Evolutionary conservation across 148 eudicot genomes (phyloP), one percentile per base, ranked within the genome.

Genomic region (Euryodendron excelsum): DNA sequence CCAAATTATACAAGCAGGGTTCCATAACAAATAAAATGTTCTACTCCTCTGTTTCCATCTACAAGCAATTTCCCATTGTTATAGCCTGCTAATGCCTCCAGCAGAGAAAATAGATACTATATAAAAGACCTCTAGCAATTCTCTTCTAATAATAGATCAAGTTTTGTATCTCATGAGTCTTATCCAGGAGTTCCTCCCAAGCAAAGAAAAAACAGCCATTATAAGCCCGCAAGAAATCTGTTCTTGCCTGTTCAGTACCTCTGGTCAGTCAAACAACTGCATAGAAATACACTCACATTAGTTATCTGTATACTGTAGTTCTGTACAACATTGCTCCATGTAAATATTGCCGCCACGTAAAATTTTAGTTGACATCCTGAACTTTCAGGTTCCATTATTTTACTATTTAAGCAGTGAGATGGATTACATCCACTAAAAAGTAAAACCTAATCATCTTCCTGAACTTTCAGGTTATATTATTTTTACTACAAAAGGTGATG

Each of bases 251-350:
- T 70, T 30, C 65, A 76, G 74, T 56, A 68, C 75, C 71, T 73
- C 39, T 14, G 2, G 27, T 73, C 81, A 56, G 33, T 86, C 78
- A 88, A 80, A 86, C 87, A 82, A 84, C 91, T 88, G 91, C 83
- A 80, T 39, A 65, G 68, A 47, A 47, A 39, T 28, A 60, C 34
- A 44, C 59, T 61, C 45, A 67, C 53, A 77, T 58, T 14, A 81
- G 62, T 59, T 64, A 75, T 53, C 61, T 56, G 36, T 30, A 64
- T 12, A 72, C 34, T 20, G 10, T 63, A 12, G 47, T 44, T 65
- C 18, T n/a, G 36, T 33, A 13, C 17, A 36, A 41, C 1, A 36
- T 8, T 3, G 5, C 44, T 39, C 44, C 44, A 39, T 39, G 44
- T 39, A 39, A 39, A 39, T 39, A 39, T 39, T 39, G 44, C 4